Evolutionary conservation across 2,329 filamentous ascomycete genomes (phyloP), one percentile per base, ranked within the genome.

Genomic region (Fusarium pseudonygamai): DNA sequence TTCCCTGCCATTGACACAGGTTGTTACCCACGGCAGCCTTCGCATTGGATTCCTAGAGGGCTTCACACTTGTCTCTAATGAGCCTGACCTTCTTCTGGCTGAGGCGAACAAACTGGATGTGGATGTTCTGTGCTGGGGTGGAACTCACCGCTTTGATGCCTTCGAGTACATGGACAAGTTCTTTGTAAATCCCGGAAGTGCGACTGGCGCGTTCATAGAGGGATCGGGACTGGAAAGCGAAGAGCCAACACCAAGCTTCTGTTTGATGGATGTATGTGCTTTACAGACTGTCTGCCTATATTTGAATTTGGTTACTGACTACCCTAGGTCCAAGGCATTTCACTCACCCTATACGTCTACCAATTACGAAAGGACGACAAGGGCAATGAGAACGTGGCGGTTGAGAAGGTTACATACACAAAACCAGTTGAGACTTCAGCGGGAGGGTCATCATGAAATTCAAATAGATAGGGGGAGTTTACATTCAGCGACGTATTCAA

Each of bases 301-400:
- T 24, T 5, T 42, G 15, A 45, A 15, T 20, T 16, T 32, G 43
- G 15, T 50, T 77, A 55, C 78, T 80, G 49, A 80, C 65, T 62
- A 52, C 58, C 43, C 75, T 77, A 97, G 94, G 94, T 97, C 40
- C 96, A 98, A 89, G 96, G 96, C 37, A 97, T 98, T 81, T 97
- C 97, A 22, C 88, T 98, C 75, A 97, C 97, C 67, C 87, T 98
- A 56, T 98, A 98, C 82, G 96, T 98, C 60, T 98, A 98, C 81
- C 93, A 95, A 81, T 83, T 95, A 79, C 90, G 92, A 81, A 94
- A 92, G 80, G 93, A 94, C 77, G 91, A 89, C 64, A 91, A 93
- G 75, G 93, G 93, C 22, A 89, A 89, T 40, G 93, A 95, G 82
- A 94, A 92, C 67, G 93, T 96, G 50, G 92, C 92, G 22, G 93